Conservation (phyloP, 1,284 basidiomycete species). For the Coniferiporia sulphurascens region DNA sequence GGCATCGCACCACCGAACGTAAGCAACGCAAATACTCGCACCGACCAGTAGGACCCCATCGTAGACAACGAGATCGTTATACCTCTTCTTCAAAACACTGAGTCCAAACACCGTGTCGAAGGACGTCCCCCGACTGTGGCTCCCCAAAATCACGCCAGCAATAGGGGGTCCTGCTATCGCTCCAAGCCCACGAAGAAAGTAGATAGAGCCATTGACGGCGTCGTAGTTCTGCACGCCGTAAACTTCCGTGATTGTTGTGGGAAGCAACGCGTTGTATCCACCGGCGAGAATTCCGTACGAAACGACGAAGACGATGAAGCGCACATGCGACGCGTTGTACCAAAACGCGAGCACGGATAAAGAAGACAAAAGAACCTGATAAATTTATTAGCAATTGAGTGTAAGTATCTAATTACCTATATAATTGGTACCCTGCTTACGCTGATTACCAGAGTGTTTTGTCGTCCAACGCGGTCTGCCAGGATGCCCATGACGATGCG, state of each 20-base stretch:
- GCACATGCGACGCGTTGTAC: slow-evolving; percentile 33
- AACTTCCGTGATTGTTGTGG: slow-evolving; percentile 39
- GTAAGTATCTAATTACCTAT: not conserved
- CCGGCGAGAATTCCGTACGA: slow-evolving; percentile 38
- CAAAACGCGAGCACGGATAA: slow-evolving; percentile 40
- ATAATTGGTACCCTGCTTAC: slow-evolving; percentile 23
- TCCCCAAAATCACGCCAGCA: slow-evolving; percentile 38
- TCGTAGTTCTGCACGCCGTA: slow-evolving; percentile 40
- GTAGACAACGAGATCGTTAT: slow-evolving; percentile 37
- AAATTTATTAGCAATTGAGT: not conserved
- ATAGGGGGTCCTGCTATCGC: slow-evolving; percentile 38
- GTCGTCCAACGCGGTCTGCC: slow-evolving; percentile 39
- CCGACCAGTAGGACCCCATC: slow-evolving; percentile 35
- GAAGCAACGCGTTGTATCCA: slow-evolving; percentile 40
- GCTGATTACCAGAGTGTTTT: slow-evolving; percentile 41
- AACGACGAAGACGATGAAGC: slow-evolving; percentile 36
- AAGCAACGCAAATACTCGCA: slow-evolving; percentile 36
- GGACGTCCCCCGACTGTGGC: slow-evolving; percentile 25
- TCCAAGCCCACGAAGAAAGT: slow-evolving; percentile 39
- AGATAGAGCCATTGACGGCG: slow-evolving; percentile 37
- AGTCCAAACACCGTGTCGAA: slow-evolving; percentile 11
- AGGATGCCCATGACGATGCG: slow-evolving; percentile 39
- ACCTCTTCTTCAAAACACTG: slow-evolving; percentile 28
- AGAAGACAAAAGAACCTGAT: slow-evolving; percentile 36
- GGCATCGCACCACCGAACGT: slow-evolving; percentile 41